A percentile compares a stretch with the other conserved stretches of the same genome.
Evolutionary conservation across 164 flowering plant genomes (phyloP).

Genomic region (Tetracentron sinense): DNA sequence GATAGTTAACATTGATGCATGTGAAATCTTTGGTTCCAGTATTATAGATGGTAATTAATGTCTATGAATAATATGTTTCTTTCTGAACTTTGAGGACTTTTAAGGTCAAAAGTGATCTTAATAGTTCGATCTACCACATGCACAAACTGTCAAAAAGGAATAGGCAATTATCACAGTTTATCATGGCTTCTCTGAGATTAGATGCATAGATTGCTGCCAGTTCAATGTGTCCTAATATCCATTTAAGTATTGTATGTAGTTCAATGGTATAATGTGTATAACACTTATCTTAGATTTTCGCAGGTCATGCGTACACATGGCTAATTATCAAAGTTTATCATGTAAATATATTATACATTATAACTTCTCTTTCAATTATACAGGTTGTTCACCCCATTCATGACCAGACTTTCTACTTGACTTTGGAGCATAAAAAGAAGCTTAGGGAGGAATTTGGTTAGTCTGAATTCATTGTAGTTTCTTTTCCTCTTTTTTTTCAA

Average conservation of each 20-base stretch:
- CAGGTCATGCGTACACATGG: no score
- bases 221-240: no score
- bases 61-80: background rate
- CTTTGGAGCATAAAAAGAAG: slow-evolving; percentile 36
- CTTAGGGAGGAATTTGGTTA: slow-evolving; percentile 49
- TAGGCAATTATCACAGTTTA: no score
- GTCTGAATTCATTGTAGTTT: background rate
- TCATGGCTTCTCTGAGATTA: no score
- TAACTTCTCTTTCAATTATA: background rate
- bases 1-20: background rate
- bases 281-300: no score
- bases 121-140: no score
- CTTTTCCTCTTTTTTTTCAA: no score
- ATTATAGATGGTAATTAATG: background rate
- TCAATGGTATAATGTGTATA: no score
- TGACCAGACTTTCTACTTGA: slow-evolving; percentile 46
- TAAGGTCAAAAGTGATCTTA: background rate
- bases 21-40: no score
- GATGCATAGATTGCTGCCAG: no score
- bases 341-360: background rate
- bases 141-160: no score
- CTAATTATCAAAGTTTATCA: background rate
- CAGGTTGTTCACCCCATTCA: slow-evolving; percentile 55
- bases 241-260: no score
- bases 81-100: background rate